Base-by-base conservation (phyloP, 2,329 filamentous ascomycete genomes). In the Chaetothyriales sp. region DNA sequence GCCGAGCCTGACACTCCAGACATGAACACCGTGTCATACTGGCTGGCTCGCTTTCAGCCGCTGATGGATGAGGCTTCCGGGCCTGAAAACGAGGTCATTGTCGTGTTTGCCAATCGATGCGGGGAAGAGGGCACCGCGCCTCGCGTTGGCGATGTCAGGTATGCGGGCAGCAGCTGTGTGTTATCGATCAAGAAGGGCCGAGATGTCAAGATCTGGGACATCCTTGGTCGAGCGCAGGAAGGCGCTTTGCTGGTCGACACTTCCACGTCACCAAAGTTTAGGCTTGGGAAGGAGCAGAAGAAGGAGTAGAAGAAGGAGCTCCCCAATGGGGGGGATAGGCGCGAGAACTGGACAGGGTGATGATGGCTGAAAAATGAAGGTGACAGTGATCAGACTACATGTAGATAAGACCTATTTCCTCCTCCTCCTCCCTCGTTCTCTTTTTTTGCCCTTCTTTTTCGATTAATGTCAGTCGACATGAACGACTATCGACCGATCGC, bases 11-110 rank as follows among this genome's bases (percentile, higher is more conserved):
- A 62, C 5, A 62, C 68, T 49, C 75, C 77, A 3, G 79, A 82
- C 57, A 65, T 76, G 61, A 73, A 77, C 57, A 82, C 79, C 0
- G 70, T 81, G 52, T 71, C 71, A 47, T 83, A 82, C 61, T 83
- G 79, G 79, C 64, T 81, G 18, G 72, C 76, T 61, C 65, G 79
- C 43, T 76, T 82, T 52, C 69, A 70, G 61, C 79, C 79, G 1
- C 61, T 74, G 7, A 52, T 73, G n/a, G 59, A 62, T 39, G 47
- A 47, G 25, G 47, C 56, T 12, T 53, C 51, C 42, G 59, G 51
- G 18, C 48, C 49, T 10, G 49, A 58, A 48, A 49, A 65, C 51
- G 67, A 67, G 53, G 64, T 69, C 15, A 61, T 73, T 47, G 62
- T 73, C 18, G 66, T 74, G 39, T 71, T 71, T 60, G 70, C 70